Evolutionary conservation across 2,329 filamentous ascomycete species (phyloP), one percentile per base, ranked within the genome.

Genomic region (Colletotrichum salicis): DNA sequence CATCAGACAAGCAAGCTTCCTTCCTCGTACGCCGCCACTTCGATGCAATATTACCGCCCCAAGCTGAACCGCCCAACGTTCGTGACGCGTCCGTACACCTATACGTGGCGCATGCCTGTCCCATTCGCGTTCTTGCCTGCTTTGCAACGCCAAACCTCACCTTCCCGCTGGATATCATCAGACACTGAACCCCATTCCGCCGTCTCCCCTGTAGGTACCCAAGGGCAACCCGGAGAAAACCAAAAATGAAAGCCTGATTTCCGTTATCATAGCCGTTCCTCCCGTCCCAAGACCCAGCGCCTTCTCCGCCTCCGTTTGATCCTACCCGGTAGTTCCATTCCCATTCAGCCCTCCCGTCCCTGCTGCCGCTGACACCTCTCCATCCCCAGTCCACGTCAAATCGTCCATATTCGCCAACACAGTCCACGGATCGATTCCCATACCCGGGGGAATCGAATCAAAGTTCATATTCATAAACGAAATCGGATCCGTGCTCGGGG

Each of bases 401-500:
- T 73, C 68, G 12, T 66, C 54, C 63, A 63, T 56, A 13, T 48
- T 64, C 10, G 59, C 70, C 51, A 73, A n/a, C 64, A 67, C 57
- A 8, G 57, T 61, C 68, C 71, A 73, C 55, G 71, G 71, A 22
- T 73, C 64, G 6, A 73, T 61, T 8, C 55, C 71, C 22, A 57
- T 60, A 5, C 70, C 71, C 24, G 52, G n/a, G 13, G 51, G 35
- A 12, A 45, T 62, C 1, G 45, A 27, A 12, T 37, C 57, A 13
- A 59, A 45, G 19, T 64, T 54, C 41, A 64, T 48, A 29, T 72
- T 62, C 22, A 60, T 31, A n/a, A 70, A 70, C 1, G 70, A 72
- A 13, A 37, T 31, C 19, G 66, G 65, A 13, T 72, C 70, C 19
- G 66, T 51, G 70, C 70, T 70, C 1, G 70, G 70, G 13, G 70